A percentile compares a stretch with the other conserved stretches of the same genome.
These are phyloP conservation scores for Vaccinium myrtillus DNA, from an alignment of 148 eudicot species.

Conservation along the genomic window DNA sequence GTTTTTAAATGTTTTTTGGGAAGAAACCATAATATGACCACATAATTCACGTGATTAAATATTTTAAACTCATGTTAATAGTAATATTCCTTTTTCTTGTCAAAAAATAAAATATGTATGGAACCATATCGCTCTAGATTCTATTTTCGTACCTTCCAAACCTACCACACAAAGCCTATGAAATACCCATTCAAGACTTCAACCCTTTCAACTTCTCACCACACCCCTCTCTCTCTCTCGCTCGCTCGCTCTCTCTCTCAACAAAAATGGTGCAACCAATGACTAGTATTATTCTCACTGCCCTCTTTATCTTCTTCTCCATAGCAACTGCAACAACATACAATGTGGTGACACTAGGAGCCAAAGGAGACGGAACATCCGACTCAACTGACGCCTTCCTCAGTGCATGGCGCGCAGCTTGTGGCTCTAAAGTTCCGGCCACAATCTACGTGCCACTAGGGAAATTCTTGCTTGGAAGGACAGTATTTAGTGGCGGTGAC, in stretches of 20 bases:
- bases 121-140: no score
- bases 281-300: neutral
- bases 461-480: constrained; percentile 22
- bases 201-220: neutral
- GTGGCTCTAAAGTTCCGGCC: constrained; percentile 21
- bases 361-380: neutral
- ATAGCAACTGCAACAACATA: neutral
- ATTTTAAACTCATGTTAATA: no score
- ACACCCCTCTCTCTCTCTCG: neutral
- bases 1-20: no score
- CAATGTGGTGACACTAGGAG: neutral
- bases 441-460: constrained; percentile 36
- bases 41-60: no score
- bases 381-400: neutral
- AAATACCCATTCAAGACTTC: neutral
- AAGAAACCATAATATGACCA: no score
- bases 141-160: neutral
- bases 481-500: constrained; percentile 11
- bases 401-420: constrained; percentile 19
- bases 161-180: neutral
- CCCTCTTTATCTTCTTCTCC: neutral
- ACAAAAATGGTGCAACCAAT: neutral
- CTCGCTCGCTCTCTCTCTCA: neutral
- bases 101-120: no score
- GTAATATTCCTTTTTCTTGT: no score